These are phyloP conservation scores for Prunus persica DNA, from an alignment of 306 rosid species.

Conservation along the genomic window Prunus_persica_NCBIv2 NC_034010.1:20539001-20539500, in stretches of 20 bases:
- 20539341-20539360: too few relatives aligned
- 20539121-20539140: conserved; percentile 58
- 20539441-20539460: too few relatives aligned
- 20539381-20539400: too few relatives aligned
- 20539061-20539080: conserved; percentile 45
- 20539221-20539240: conserved; percentile 24
- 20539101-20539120: conserved; percentile 58
- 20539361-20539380: too few relatives aligned
- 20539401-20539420: too few relatives aligned
- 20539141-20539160: conserved; percentile 27
- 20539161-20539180: conserved; percentile 54
- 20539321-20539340: too few relatives aligned
- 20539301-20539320: too few relatives aligned
- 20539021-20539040: conserved; percentile 46
- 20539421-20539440: too few relatives aligned
- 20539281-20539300: background rate
- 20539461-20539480: too few relatives aligned
- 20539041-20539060: conserved; percentile 47
- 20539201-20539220: conserved; percentile 12
- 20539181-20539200: conserved; percentile 43
- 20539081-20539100: conserved; percentile 35
- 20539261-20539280: conserved; percentile 39
- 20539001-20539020: conserved; percentile 40
- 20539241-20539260: conserved; percentile 52
- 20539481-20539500: too few relatives aligned